phyloP scores from a whole-genome alignment of 108 stramenopile genomes.

The Nitzschia sp. region DNA sequence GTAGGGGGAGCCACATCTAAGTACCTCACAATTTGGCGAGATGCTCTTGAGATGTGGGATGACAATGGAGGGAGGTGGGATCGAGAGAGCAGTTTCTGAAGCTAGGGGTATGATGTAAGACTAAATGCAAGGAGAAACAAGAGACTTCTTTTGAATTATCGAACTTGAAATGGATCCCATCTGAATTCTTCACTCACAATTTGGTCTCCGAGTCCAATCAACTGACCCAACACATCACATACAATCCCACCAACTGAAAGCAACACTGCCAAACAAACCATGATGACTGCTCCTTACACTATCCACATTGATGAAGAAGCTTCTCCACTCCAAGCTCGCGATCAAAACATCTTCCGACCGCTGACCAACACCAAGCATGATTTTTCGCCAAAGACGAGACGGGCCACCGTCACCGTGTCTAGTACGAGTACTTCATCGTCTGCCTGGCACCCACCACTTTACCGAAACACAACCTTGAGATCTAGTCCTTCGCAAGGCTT shows the following conservation, averaged over 20 bases:
- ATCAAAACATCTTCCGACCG: conserved; percentile 13
- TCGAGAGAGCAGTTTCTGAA: neutral
- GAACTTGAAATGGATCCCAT: neutral
- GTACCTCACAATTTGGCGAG: no score
- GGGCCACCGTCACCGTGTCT: neutral
- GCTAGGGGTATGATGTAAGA: neutral
- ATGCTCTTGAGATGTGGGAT: no score
- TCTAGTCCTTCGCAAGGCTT: neutral
- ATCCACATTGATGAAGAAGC: neutral
- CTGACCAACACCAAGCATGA: neutral
- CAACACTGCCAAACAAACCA: neutral
- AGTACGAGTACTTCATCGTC: neutral
- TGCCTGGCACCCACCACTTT: conserved; percentile 1
- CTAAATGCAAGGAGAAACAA: neutral
- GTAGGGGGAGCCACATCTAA: no score
- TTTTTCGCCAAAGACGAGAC: neutral
- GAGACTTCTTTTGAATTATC: neutral
- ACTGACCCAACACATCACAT: neutral
- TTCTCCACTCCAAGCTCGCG: conserved; percentile 7
- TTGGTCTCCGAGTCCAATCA: neutral
- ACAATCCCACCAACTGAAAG: neutral
- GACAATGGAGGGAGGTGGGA: conserved; percentile 1
- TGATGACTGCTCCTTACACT: neutral
- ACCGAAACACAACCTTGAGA: conserved; percentile 1
- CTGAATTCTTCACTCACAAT: conserved; percentile 1